Evolutionary conservation across 1,284 basidiomycete species (phyloP).

Genomic region (Sanghuangporus sanghuang): DNA sequence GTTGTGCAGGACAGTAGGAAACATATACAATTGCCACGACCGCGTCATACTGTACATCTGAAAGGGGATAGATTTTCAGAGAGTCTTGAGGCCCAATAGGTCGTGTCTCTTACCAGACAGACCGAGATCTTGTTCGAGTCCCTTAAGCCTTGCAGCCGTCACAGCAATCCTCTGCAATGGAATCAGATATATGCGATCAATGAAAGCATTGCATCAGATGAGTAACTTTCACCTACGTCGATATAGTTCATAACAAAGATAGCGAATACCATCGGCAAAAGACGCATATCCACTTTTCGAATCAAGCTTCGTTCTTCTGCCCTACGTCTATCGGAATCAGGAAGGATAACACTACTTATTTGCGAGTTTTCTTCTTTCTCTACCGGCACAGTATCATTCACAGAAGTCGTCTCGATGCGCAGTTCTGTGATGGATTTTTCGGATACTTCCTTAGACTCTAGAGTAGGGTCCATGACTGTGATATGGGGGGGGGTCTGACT

Average conservation of each 20-base stretch:
- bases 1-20: slow-evolving; percentile 56
- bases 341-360: slow-evolving; percentile 22
- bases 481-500: too few relatives aligned
- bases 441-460: too few relatives aligned
- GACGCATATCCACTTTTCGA: slow-evolving; percentile 50
- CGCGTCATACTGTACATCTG: slow-evolving; percentile 56
- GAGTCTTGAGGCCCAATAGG: neutral
- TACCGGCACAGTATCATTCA: neutral
- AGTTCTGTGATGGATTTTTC: neutral
- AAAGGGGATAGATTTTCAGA: neutral
- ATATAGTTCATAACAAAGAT: slow-evolving; percentile 70
- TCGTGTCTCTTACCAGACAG: slow-evolving; percentile 36
- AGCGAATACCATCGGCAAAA: slow-evolving; percentile 55
- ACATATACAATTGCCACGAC: slow-evolving; percentile 56
- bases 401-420: neutral
- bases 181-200: neutral
- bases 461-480: too few relatives aligned
- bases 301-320: slow-evolving; percentile 37
- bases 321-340: slow-evolving; percentile 25
- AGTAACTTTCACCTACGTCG: slow-evolving; percentile 36
- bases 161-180: slow-evolving; percentile 49
- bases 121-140: slow-evolving; percentile 51
- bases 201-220: neutral
- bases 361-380: neutral
- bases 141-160: slow-evolving; percentile 55